Conservation (phyloP, 2,329 filamentous ascomycete species). For the Fusarium abutilonis region DNA sequence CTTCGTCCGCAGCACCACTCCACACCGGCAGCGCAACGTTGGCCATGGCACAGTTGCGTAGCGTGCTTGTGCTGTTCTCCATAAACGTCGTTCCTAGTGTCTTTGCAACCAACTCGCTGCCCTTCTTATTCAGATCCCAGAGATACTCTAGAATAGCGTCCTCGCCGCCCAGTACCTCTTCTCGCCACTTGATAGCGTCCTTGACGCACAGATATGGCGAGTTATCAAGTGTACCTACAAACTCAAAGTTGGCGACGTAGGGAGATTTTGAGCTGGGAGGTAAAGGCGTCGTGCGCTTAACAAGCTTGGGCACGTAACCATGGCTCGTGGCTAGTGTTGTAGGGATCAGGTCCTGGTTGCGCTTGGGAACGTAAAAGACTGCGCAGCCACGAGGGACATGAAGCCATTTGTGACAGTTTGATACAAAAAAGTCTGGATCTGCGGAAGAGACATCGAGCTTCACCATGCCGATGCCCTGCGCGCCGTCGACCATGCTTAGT, state of each 20-base stretch:
- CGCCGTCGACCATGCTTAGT: conserved; percentile 81
- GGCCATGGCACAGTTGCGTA: conserved; percentile 74
- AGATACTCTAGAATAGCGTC: conserved; percentile 72
- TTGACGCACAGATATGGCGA: conserved; percentile 76
- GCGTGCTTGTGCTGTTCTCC: conserved; percentile 69
- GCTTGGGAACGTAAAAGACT: conserved; percentile 78
- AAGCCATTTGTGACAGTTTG: conserved; percentile 93
- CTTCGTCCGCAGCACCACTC: conserved; percentile 44
- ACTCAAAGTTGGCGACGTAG: conserved; percentile 79
- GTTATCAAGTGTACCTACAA: conserved; percentile 78
- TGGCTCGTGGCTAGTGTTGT: conserved; percentile 83
- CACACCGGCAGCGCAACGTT: conserved; percentile 78
- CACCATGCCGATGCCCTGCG: conserved; percentile 85
- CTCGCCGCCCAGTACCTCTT: conserved; percentile 77
- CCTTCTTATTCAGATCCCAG: conserved; percentile 69
- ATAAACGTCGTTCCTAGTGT: conserved; percentile 76
- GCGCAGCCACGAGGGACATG: conserved; percentile 82
- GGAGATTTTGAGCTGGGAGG: conserved; percentile 59
- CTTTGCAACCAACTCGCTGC: conserved; percentile 67
- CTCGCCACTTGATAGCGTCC: conserved; percentile 76
- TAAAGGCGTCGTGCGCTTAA: conserved; percentile 52
- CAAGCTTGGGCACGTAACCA: conserved; percentile 68
- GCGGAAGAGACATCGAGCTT: conserved; percentile 71
- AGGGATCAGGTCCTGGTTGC: conserved; percentile 79
- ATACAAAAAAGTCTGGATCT: conserved; percentile 86